Evolutionary conservation across 2,329 filamentous ascomycete genomes (phyloP), one percentile per base, ranked within the genome.

Genomic region (Colletotrichum coccodes): DNA sequence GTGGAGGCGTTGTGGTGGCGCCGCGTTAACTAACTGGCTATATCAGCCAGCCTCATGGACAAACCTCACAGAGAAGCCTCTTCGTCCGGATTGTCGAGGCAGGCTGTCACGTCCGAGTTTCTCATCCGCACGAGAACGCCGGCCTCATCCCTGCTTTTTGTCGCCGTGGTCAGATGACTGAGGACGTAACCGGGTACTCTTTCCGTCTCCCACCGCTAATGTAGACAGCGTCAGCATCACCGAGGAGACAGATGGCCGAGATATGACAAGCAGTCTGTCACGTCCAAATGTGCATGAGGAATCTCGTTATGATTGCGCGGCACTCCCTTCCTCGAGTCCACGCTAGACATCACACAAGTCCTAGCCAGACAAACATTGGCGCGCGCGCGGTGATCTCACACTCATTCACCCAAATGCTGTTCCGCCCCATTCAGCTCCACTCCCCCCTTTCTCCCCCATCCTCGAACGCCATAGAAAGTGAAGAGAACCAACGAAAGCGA

Each of bases 21-120:
- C 32, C 32, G 40, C 40, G 26, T 14, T 26, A 47, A 42, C 60
- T 58, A 23, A 47, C 50, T 40, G 21, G 32, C 21, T 40, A 38
- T n/a, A 28, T 38, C 60, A 62, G 50, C 50, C 49, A 62, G 60
- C 60, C 60, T 56, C 59, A 34, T 8, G n/a, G n/a, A n/a, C n/a
- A n/a, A n/a, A n/a, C n/a, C n/a, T n/a, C n/a, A n/a, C n/a, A n/a
- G 28, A 30, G n/a, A 53, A 62, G 28, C 49, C 49, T 62, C 47
- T 7, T 26, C 34, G 14, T 7, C 32, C 32, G 18, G 34, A 23
- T 6, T 11, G 28, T 30, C n/a, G 16, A 14, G 16, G 47, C n/a
- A 26, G 59, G 49, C 38, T 62, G 50, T 30, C 16, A 30, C 58
- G 32, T 21, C 12, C 6, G 32, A 18, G 18, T 16, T 36, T 32